Conservation (phyloP, 352 stramenopile genomes). For the Globisporangium parvum region DNA sequence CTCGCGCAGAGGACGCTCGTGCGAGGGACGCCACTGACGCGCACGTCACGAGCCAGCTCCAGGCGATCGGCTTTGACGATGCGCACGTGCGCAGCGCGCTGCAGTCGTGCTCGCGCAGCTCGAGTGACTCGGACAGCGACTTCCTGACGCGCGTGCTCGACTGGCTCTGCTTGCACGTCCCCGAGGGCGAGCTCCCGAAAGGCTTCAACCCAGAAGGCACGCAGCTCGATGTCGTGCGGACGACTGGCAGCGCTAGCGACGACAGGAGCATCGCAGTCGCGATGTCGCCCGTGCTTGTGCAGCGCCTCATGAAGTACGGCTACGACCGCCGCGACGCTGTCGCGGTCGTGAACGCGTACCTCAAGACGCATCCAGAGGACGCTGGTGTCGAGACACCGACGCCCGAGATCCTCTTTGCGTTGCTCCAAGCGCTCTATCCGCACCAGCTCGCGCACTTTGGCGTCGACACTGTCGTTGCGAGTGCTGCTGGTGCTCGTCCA, state of each 20-base stretch:
- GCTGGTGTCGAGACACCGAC: slow-evolving; percentile 27
- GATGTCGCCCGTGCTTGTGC: slow-evolving; percentile 39
- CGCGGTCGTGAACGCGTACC: slow-evolving; percentile 35
- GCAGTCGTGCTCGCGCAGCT: slow-evolving; percentile 10
- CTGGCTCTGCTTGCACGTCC: slow-evolving; percentile 78
- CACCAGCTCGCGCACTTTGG: slow-evolving; percentile 41
- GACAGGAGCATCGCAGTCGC: slow-evolving; percentile 9
- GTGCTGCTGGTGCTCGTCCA: background rate
- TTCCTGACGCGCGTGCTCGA: slow-evolving; percentile 49
- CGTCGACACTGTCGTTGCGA: slow-evolving; percentile 4
- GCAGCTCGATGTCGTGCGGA: slow-evolving; percentile 82
- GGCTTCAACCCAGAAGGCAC: slow-evolving; percentile 85
- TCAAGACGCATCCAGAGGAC: slow-evolving; percentile 16
- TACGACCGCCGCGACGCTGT: slow-evolving; percentile 59
- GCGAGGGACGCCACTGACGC: slow-evolving; percentile 19
- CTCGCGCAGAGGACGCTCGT: slow-evolving; percentile 2
- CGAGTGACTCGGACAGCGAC: slow-evolving; percentile 27
- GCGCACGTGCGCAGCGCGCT: slow-evolving; percentile 50
- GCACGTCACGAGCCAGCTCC: slow-evolving; percentile 25
- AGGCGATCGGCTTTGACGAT: slow-evolving; percentile 47
- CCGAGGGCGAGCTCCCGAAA: slow-evolving; percentile 69
- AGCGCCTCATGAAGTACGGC: slow-evolving; percentile 74
- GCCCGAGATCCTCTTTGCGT: slow-evolving; percentile 24
- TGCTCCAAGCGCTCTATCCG: slow-evolving; percentile 37
- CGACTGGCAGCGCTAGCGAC: background rate